phyloP scores from a whole-genome alignment of 73 alveolate species.

The Paramecium biaurelia region DNA sequence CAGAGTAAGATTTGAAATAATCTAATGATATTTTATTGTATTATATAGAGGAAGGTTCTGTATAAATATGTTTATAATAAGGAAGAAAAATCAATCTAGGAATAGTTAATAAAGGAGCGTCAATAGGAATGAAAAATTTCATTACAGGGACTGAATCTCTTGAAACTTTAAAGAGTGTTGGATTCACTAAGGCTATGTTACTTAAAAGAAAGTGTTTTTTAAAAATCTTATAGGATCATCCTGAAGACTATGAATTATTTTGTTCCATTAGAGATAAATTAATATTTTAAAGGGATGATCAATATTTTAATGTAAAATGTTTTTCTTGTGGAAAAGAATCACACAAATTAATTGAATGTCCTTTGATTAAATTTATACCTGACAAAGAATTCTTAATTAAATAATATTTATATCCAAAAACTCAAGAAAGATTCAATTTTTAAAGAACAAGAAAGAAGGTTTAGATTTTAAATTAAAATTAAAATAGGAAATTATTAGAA shows the following conservation, averaged over 20 bases:
- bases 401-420: neutral
- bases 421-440: neutral
- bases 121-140: conserved; percentile 31
- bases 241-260: conserved; percentile 43
- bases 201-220: neutral
- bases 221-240: neutral
- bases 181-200: conserved; percentile 25
- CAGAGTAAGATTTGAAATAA: conserved; percentile 32
- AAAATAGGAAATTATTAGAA: neutral
- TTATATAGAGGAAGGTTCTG: conserved; percentile 49
- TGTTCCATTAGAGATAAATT: conserved; percentile 41
- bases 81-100: neutral
- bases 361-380: conserved; percentile 34
- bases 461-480: neutral
- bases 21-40: neutral
- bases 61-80: neutral
- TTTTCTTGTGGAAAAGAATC: neutral
- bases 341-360: conserved; percentile 35
- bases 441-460: neutral
- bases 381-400: conserved; percentile 31
- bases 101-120: neutral
- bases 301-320: neutral
- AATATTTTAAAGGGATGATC: neutral
- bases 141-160: neutral
- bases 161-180: conserved; percentile 17